Evolutionary conservation across 2,329 filamentous ascomycete genomes (phyloP).

Genomic region (Microdochium paspali): DNA sequence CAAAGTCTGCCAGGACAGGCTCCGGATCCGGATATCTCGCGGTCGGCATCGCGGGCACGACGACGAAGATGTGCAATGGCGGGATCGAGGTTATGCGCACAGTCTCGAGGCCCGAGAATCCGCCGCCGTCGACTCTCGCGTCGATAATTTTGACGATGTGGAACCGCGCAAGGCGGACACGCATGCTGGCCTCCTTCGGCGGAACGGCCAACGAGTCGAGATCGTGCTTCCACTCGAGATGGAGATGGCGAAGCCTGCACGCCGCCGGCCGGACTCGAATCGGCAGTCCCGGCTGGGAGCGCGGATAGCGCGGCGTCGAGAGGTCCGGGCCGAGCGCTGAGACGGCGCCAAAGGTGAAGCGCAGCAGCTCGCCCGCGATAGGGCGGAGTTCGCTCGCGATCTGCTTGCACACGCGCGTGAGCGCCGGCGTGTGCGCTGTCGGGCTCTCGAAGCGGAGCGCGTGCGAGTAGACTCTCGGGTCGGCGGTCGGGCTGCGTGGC

Average conservation of each 20-base stretch:
- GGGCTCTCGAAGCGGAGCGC: neutral
- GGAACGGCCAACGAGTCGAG: neutral
- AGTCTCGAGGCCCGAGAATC: neutral
- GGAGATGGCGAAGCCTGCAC: neutral
- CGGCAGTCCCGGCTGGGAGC: neutral
- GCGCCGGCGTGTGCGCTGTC: neutral
- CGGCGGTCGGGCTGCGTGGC: neutral
- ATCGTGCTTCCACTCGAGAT: neutral
- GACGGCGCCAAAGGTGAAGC: neutral
- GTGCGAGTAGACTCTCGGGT: neutral
- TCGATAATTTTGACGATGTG: neutral
- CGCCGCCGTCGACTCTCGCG: no score
- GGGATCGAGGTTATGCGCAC: neutral
- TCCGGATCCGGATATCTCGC: neutral
- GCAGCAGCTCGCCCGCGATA: neutral
- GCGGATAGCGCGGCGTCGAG: neutral
- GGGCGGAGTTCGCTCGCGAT: neutral
- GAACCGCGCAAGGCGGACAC: neutral
- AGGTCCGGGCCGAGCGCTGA: neutral
- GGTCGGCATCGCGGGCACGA: neutral
- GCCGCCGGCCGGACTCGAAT: neutral
- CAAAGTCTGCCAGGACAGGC: neutral
- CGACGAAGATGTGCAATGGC: neutral
- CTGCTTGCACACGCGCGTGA: neutral
- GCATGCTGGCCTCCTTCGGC: neutral